These are phyloP conservation scores for Boletus reticuloceps DNA, from an alignment of 768 basidiomycete genomes.

Conservation along the genomic window DNA sequence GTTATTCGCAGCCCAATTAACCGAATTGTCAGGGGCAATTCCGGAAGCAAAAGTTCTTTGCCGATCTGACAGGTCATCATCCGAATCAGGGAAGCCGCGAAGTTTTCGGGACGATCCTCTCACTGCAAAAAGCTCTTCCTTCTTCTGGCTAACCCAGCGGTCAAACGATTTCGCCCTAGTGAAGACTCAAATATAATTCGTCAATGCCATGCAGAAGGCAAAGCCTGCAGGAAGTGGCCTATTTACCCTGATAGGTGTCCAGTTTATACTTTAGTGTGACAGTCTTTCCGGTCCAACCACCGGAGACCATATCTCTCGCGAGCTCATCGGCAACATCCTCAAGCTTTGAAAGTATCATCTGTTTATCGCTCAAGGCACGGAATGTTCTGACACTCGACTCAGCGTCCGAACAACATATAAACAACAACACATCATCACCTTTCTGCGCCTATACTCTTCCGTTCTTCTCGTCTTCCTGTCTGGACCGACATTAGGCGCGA, in stretches of 20 bases:
- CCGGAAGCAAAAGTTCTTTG: conserved; percentile 75
- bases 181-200: conserved; percentile 46
- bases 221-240: background rate
- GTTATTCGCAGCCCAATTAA: conserved; percentile 88
- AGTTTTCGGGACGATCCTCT: conserved; percentile 20
- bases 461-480: conserved; percentile 72
- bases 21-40: conserved; percentile 75
- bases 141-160: conserved; percentile 69
- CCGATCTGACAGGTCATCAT: conserved; percentile 54
- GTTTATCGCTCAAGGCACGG: conserved; percentile 58
- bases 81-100: conserved; percentile 1
- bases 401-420: background rate
- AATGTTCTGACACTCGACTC: conserved; percentile 59
- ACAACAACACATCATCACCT: conserved; percentile 40
- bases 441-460: conserved; percentile 93
- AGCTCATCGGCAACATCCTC: conserved; percentile 81
- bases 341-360: conserved; percentile 71
- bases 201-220: conserved; percentile 3
- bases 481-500: conserved; percentile 81
- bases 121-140: conserved; percentile 76
- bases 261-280: conserved; percentile 93
- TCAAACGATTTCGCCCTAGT: conserved; percentile 81
- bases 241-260: conserved; percentile 78
- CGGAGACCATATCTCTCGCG: conserved; percentile 72
- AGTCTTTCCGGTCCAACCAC: conserved; percentile 84